Evolutionary conservation across 768 basidiomycete genomes (phyloP).

Genomic region (Lactarius trivialis): DNA sequence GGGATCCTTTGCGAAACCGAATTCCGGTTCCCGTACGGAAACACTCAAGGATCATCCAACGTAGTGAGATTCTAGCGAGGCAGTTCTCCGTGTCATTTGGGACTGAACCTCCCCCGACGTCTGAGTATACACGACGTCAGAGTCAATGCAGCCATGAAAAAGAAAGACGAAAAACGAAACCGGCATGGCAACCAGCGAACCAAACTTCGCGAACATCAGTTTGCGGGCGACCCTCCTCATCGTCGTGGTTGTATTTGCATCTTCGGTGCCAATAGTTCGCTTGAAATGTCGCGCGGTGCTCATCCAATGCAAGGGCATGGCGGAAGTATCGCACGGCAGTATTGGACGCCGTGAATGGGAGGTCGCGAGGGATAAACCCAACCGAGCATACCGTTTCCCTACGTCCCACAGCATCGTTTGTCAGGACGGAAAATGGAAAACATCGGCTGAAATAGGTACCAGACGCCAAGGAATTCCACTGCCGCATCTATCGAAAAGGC

Average conservation of each 20-base stretch:
- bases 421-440: neutral
- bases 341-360: conserved; percentile 63
- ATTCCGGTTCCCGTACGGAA: conserved; percentile 42
- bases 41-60: conserved; percentile 49
- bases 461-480: conserved; percentile 68
- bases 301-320: conserved; percentile 66
- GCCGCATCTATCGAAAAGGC: conserved; percentile 64
- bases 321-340: conserved; percentile 57
- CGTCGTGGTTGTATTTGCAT: conserved; percentile 35
- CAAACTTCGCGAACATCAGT: conserved; percentile 74
- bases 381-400: conserved; percentile 73
- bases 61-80: conserved; percentile 63
- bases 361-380: conserved; percentile 52
- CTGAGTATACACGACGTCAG: conserved; percentile 31
- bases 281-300: conserved; percentile 55
- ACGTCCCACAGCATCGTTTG: conserved; percentile 7
- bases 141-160: neutral
- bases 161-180: conserved; percentile 33
- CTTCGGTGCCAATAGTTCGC: conserved; percentile 25
- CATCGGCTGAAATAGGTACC: conserved; percentile 29
- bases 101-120: conserved; percentile 71
- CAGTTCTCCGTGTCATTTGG: conserved; percentile 48
- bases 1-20: conserved; percentile 32
- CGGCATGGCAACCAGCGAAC: conserved; percentile 71
- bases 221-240: conserved; percentile 29